Conservation (phyloP, 176 grass and related monocot genomes). For the Elaeis guineensis region DNA sequence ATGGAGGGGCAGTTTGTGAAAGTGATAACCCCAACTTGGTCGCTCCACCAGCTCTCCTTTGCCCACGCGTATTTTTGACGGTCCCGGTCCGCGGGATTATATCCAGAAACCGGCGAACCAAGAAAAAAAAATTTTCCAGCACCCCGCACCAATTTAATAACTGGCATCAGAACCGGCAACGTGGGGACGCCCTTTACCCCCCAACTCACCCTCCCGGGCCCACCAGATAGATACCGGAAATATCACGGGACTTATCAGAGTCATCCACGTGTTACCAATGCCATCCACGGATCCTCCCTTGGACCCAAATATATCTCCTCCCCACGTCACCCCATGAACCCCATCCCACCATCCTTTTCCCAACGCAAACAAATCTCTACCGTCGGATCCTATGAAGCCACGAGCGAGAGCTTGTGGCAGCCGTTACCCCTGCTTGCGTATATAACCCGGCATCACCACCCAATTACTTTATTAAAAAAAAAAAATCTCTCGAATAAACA, state of each 20-base stretch:
- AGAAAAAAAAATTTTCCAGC: too few relatives aligned
- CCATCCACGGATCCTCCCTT: slow-evolving; percentile 41
- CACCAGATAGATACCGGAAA: slow-evolving; percentile 21
- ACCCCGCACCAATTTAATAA: too few relatives aligned
- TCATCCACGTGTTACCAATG: slow-evolving; percentile 40
- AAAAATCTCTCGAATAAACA: not conserved
- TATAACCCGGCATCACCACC: slow-evolving; percentile 10
- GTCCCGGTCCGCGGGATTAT: too few relatives aligned
- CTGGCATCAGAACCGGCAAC: too few relatives aligned
- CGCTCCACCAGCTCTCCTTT: too few relatives aligned
- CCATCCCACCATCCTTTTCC: slow-evolving; percentile 23
- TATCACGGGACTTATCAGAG: slow-evolving; percentile 46
- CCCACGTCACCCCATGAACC: slow-evolving; percentile 10
- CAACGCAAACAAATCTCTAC: not conserved
- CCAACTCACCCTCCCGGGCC: too few relatives aligned
- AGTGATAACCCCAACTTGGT: too few relatives aligned
- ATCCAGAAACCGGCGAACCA: too few relatives aligned
- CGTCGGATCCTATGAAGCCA: slow-evolving; percentile 20
- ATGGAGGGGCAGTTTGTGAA: too few relatives aligned
- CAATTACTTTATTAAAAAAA: not conserved
- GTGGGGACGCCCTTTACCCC: too few relatives aligned
- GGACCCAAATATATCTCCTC: slow-evolving; percentile 18
- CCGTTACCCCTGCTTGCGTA: slow-evolving; percentile 9
- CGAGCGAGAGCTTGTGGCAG: not conserved
- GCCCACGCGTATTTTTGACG: too few relatives aligned